A percentile compares a stretch with the other conserved stretches of the same genome.
Evolutionary conservation across 768 basidiomycete species (phyloP).

Genomic region (Leccinum uliginosum): DNA sequence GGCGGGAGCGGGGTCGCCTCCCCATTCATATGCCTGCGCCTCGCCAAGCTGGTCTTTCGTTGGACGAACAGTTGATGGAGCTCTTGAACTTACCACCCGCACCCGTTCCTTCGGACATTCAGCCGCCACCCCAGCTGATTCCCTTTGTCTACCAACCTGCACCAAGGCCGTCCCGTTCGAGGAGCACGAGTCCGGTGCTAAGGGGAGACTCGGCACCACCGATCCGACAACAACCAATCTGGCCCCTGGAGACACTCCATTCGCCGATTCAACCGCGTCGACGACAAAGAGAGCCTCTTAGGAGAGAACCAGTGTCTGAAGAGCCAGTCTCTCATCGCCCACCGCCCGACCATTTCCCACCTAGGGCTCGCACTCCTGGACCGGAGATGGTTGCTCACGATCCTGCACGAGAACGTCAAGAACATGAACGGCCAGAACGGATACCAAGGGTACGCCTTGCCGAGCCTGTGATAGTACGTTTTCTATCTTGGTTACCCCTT

Average conservation of each 20-base stretch:
- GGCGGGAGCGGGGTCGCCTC: constrained; percentile 22
- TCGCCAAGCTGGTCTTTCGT: constrained; percentile 41
- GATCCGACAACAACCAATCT: constrained; percentile 20
- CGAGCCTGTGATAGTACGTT: constrained; percentile 18
- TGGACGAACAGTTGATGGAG: constrained; percentile 59
- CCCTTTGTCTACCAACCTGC: constrained; percentile 54
- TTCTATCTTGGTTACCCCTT: background rate
- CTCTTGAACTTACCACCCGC: constrained; percentile 48
- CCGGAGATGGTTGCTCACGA: constrained; percentile 1
- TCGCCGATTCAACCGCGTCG: constrained; percentile 6
- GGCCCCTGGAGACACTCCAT: constrained; percentile 18
- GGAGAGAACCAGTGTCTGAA: constrained; percentile 1
- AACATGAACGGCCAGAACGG: constrained; percentile 22
- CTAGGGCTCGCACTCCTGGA: constrained; percentile 6
- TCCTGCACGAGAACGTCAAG: constrained; percentile 10
- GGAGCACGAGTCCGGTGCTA: constrained; percentile 38
- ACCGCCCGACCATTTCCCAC: constrained; percentile 4
- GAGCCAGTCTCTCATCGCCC: background rate
- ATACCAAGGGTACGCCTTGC: constrained; percentile 23
- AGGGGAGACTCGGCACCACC: constrained; percentile 25
- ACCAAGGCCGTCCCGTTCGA: constrained; percentile 34
- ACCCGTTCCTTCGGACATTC: constrained; percentile 36
- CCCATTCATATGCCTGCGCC: constrained; percentile 46
- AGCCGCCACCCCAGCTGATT: constrained; percentile 48
- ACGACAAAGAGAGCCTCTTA: constrained; percentile 7